phyloP scores from a whole-genome alignment of 768 basidiomycete genomes.

The Phallus indusiatus region DNA sequence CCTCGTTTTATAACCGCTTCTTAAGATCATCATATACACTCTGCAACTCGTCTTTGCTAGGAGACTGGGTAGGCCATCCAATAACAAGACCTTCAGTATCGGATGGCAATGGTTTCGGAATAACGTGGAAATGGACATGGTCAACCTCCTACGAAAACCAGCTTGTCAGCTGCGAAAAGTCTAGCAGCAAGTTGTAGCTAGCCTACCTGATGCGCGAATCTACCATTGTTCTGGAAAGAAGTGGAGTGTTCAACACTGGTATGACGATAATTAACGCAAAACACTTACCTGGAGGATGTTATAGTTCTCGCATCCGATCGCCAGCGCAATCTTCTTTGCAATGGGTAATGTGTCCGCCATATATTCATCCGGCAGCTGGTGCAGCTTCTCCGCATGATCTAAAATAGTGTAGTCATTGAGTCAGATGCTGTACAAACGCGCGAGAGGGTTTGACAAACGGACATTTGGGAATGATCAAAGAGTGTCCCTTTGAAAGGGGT shows the following conservation, averaged over 20 bases:
- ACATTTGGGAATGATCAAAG: slow-evolving; percentile 40
- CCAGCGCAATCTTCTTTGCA: slow-evolving; percentile 27
- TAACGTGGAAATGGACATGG: slow-evolving; percentile 34
- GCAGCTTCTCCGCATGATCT: slow-evolving; percentile 34
- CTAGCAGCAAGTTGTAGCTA: background rate
- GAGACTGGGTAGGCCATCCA: slow-evolving; percentile 60
- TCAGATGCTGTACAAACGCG: background rate
- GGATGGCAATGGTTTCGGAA: slow-evolving; percentile 31
- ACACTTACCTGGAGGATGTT: slow-evolving; percentile 28
- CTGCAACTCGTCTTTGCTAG: background rate
- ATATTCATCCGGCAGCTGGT: slow-evolving; percentile 32
- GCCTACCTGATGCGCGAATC: slow-evolving; percentile 24
- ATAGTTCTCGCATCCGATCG: slow-evolving; percentile 26
- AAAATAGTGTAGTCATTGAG: too few relatives aligned
- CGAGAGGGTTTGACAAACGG: slow-evolving; percentile 6
- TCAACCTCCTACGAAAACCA: slow-evolving; percentile 21
- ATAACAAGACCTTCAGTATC: slow-evolving; percentile 39
- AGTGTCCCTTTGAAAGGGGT: slow-evolving; percentile 33
- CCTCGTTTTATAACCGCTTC: background rate
- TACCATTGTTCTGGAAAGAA: slow-evolving; percentile 30
- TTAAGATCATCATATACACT: slow-evolving; percentile 2
- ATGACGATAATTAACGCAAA: background rate
- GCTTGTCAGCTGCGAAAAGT: background rate
- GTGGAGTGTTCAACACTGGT: too few relatives aligned
- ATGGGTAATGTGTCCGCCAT: slow-evolving; percentile 28